Conservation (phyloP, 176 grass and related monocot species). For the Saccharum officinarum region DNA sequence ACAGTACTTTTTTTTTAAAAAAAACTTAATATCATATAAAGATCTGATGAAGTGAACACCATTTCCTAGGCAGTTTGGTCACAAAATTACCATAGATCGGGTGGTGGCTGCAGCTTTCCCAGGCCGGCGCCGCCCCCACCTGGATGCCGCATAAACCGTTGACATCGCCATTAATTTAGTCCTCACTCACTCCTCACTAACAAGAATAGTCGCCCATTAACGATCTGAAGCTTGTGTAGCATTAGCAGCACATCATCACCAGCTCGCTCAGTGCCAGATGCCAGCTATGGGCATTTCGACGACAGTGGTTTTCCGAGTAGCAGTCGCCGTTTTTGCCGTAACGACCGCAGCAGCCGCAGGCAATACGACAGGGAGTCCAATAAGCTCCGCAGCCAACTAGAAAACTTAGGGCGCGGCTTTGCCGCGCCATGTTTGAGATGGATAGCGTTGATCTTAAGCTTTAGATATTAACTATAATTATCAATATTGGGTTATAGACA, state of each 20-base stretch:
- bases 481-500: too few relatives aligned
- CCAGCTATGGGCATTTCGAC: not conserved
- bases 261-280: not conserved
- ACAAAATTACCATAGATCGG: slow-evolving; percentile 1
- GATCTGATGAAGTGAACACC: not conserved
- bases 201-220: not conserved
- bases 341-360: too few relatives aligned
- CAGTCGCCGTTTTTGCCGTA: too few relatives aligned
- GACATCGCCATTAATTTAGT: not conserved
- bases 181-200: not conserved
- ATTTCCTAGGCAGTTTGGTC: not conserved
- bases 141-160: not conserved
- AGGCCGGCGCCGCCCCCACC: slow-evolving; percentile 27
- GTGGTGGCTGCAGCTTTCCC: not conserved
- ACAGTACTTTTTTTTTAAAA: not conserved
- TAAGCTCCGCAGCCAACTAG: too few relatives aligned
- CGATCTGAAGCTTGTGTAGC: not conserved
- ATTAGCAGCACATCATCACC: not conserved
- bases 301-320: not conserved
- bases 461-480: too few relatives aligned
- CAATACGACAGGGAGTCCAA: too few relatives aligned
- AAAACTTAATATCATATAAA: not conserved
- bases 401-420: too few relatives aligned
- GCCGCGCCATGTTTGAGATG: too few relatives aligned
- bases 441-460: too few relatives aligned